phyloP scores from a whole-genome alignment of 225 moss, liverwort and hornwort species.

The Thuidium tamariscinum region DNA sequence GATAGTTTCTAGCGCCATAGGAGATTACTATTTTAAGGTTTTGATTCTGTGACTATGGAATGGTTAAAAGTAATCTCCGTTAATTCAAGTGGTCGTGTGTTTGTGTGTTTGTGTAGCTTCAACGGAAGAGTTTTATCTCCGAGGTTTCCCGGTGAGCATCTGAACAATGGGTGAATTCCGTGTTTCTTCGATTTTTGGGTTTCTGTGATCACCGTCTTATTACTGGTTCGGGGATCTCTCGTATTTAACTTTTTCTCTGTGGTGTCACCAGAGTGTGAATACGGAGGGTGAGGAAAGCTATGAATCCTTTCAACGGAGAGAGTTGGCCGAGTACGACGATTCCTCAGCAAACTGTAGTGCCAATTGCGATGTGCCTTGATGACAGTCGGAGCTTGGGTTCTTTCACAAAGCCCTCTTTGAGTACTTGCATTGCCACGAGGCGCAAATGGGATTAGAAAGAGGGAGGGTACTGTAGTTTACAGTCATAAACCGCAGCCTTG shows the following conservation, averaged over 20 bases:
- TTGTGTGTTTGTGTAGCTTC: neutral
- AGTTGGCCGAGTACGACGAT: neutral
- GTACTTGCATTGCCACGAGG: neutral
- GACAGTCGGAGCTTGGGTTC: neutral
- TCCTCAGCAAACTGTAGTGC: neutral
- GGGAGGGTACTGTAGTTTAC: neutral
- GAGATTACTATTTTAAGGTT: neutral
- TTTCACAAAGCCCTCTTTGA: neutral
- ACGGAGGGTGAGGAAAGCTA: neutral
- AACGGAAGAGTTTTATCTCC: conserved; percentile 1
- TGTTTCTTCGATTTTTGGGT: neutral
- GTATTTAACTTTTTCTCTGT: too few relatives aligned
- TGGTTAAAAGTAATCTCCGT: neutral
- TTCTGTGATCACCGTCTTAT: neutral
- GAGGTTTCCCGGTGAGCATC: conserved; percentile 14
- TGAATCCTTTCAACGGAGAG: conserved; percentile 11
- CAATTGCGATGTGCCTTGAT: conserved; percentile 6
- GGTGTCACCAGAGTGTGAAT: neutral
- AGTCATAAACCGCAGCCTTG: neutral
- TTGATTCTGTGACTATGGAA: neutral
- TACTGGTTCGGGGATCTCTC: neutral
- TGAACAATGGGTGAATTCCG: neutral
- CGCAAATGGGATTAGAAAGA: neutral
- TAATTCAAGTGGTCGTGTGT: neutral
- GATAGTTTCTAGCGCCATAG: neutral